These are phyloP conservation scores for Teunomyces aglyptinius DNA, from an alignment of 805 yeast species.

Conservation along the genomic window DNA sequence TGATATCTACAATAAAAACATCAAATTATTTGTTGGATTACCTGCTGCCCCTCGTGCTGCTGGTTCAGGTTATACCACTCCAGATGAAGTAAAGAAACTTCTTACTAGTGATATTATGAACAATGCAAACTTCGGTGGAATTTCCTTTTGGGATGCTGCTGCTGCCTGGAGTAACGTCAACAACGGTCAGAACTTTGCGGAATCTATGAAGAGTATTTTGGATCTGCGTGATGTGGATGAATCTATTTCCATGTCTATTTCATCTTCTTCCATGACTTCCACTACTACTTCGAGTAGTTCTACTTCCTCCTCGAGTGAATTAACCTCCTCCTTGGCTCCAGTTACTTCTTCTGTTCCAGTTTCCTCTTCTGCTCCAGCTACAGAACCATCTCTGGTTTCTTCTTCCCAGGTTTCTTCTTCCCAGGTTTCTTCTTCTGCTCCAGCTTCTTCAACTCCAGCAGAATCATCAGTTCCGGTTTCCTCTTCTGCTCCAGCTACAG, in stretches of 20 bases:
- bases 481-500: neutral
- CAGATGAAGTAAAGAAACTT: slow-evolving; percentile 15
- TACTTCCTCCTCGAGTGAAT: neutral
- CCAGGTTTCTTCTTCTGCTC: neutral
- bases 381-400: neutral
- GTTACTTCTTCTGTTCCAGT: neutral
- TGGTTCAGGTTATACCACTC: slow-evolving; percentile 49
- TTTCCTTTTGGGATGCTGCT: slow-evolving; percentile 38
- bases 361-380: slow-evolving; percentile 4
- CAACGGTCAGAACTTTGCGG: slow-evolving; percentile 15
- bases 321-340: neutral
- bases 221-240: slow-evolving; percentile 4
- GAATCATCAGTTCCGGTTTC: neutral
- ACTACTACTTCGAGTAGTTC: slow-evolving; percentile 6
- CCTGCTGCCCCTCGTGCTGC: slow-evolving; percentile 55
- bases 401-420: slow-evolving; percentile 5
- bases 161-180: slow-evolving; percentile 19
- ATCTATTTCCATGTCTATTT: slow-evolving; percentile 5
- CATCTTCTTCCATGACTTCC: slow-evolving; percentile 4
- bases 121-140: slow-evolving; percentile 33
- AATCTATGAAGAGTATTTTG: slow-evolving; percentile 18
- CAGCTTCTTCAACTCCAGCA: neutral
- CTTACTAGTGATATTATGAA: slow-evolving; percentile 15
- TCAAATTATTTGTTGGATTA: slow-evolving; percentile 71
- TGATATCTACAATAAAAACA: slow-evolving; percentile 63